These are phyloP conservation scores for Simplicillium sp. DNA, from an alignment of 2,329 filamentous ascomycete genomes.

Conservation along the genomic window DNA sequence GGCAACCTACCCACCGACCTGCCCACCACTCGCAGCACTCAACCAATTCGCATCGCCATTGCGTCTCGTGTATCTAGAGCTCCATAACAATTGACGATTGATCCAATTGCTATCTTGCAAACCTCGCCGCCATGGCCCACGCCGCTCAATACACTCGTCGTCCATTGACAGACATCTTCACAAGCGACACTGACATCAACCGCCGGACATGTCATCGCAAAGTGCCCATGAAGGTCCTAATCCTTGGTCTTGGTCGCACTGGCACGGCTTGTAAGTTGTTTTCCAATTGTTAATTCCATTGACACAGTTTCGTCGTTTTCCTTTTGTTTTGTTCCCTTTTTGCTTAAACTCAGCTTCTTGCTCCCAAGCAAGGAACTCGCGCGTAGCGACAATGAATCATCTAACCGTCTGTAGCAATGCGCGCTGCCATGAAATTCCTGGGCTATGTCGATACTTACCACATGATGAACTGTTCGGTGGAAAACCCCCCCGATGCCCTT, in stretches of 20 bases:
- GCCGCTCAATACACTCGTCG: constrained; percentile 18
- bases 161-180: constrained; percentile 52
- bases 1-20: too few species aligned
- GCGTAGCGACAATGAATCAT: too few species aligned
- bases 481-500: constrained; percentile 48
- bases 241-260: constrained; percentile 60
- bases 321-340: too few species aligned
- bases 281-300: not conserved
- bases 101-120: too few species aligned
- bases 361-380: too few species aligned
- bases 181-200: constrained; percentile 59
- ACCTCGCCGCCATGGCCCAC: constrained; percentile 13
- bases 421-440: constrained; percentile 54
- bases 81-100: too few species aligned
- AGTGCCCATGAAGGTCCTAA: constrained; percentile 64
- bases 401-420: constrained; percentile 36
- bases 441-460: constrained; percentile 64
- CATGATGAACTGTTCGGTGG: constrained; percentile 61
- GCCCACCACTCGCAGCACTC: too few species aligned
- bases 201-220: constrained; percentile 53
- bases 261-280: constrained; percentile 54
- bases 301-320: too few species aligned
- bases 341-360: too few species aligned
- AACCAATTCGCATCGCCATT: too few species aligned
- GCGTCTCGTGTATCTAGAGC: too few species aligned